A percentile compares a stretch with the other conserved stretches of the same genome.
Evolutionary conservation across 176 grass and related monocot species (phyloP).

Genomic region (Musa beccarii): DNA sequence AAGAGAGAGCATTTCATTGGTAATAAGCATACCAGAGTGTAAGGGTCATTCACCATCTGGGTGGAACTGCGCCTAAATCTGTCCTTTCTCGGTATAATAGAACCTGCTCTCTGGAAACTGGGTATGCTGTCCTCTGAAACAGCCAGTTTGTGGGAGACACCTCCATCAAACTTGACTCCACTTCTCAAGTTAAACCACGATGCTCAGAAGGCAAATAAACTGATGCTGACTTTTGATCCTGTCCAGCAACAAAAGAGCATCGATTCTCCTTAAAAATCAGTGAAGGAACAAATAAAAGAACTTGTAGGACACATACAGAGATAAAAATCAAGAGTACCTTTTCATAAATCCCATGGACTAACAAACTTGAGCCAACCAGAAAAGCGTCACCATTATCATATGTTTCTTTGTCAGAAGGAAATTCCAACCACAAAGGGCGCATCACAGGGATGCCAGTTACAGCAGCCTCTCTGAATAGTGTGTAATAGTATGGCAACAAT

Average conservation of each 20-base stretch:
- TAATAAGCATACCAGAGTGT: constrained; percentile 65
- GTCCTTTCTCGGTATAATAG: constrained; percentile 87
- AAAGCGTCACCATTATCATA: constrained; percentile 89
- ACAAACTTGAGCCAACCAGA: constrained; percentile 67
- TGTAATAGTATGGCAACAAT: constrained; percentile 86
- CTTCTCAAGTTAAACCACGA: constrained; percentile 72
- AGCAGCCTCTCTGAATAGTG: constrained; percentile 84
- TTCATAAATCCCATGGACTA: constrained; percentile 82
- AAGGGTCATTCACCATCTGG: constrained; percentile 96
- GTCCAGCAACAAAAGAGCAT: constrained; percentile 14
- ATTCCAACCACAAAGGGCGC: constrained; percentile 95
- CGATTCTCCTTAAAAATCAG: neutral
- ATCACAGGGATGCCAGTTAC: constrained; percentile 79
- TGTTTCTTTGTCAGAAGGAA: constrained; percentile 84
- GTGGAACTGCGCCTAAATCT: constrained; percentile 93
- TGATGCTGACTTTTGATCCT: constrained; percentile 60
- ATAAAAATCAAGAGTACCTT: constrained; percentile 30
- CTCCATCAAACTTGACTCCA: constrained; percentile 55
- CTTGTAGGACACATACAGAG: constrained; percentile 7
- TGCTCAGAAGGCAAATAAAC: constrained; percentile 73
- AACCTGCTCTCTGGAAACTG: constrained; percentile 70
- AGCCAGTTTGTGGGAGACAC: constrained; percentile 59
- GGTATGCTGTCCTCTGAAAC: constrained; percentile 82
- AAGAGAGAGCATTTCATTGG: neutral
- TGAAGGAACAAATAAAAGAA: neutral